Base-by-base conservation (phyloP, 2,329 filamentous ascomycete species). In the Apiospora marii region DNA sequence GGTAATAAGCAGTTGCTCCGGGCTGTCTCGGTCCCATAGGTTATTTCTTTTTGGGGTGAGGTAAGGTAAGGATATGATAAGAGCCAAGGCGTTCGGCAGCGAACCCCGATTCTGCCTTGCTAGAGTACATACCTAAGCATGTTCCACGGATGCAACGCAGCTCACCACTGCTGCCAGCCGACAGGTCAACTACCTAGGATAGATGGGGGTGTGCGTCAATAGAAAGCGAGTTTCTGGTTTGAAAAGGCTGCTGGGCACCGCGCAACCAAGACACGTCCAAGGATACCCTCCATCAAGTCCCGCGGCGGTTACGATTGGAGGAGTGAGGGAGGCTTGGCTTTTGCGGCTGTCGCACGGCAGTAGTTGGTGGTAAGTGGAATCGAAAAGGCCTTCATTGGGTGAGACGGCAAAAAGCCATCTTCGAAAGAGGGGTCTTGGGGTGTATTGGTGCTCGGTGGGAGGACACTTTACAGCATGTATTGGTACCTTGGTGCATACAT, bases 111-210 rank as follows among this genome's bases (percentile, higher is more conserved):
- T 41, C 58, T 64, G 58, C 58, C 58, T 64, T 64, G 58, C 34
- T n/a, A 30, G 34, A 64, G 30, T 37, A 64, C 58, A 30, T 30
- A 30, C 27, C 30, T 64, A 41, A 19, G 24, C n/a, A 64, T 34
- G 58, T 64, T 64, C 34, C 58, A 64, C 58, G 41, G 58, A 41
- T 64, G 58, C 58, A 64, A 64, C 58, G 34, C 34, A 64, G 34
- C 58, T 34, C 34, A 41, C 12, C 30, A 41, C 58, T 64, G 30
- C 58, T 41, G 34, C 41, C 58, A 41, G 58, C 58, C 34, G 34
- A 64, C 34, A 41, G 58, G 41, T 30, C 27, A 30, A 30, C 27
- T 41, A 24, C 34, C 19, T 4, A 22, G 22, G 53, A 61, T 30
- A 30, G 37, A 41, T 41, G 37, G 37, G 37, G 37, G 37, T 41